Base-by-base conservation (phyloP, 2,329 filamentous ascomycete genomes). In the Talaromyces sp. region DNA sequence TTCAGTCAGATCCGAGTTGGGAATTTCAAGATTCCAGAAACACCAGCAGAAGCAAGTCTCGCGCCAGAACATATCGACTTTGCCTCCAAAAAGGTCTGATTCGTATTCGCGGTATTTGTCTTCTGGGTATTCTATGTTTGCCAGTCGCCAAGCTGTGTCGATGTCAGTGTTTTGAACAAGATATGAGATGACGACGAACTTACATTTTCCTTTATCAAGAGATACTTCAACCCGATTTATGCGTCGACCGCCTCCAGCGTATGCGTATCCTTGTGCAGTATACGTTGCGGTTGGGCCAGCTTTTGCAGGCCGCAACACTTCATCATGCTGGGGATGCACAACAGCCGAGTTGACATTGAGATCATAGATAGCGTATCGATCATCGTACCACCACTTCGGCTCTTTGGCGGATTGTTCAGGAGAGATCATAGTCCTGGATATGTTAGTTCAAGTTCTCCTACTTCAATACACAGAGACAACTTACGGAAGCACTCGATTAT, bases 321-420 rank as follows among this genome's bases (percentile, higher is more conserved):
- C 91, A 54, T 92, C 85, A 69, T 97, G 93, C 9, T 89, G 87
- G 0, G 93, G 93, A 73, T 89, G 91, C 45, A 87, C 92, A 47
- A 89, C 89, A 6, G 90, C 92, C 19, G 91, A 94, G 72, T 97
- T 97, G 17, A 90, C 88, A 70, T 90, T 96, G 9, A 97, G 84
- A 70, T 97, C 93, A 74, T 97, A 96, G 67, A 97, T 97, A 22
- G 92, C 92, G 73, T 97, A 96, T 67, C 91, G 85, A 68, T 97
- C 93, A 74, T 97, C 93, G 71, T 82, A 89, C 93, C 93, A 97
- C 80, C 89, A 91, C 25, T 89, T 86, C 0, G 87, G 86, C 62
- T 93, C 82, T 68, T 90, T 86, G 66, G 91, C 89, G 73, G 90
- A 89, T 70, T 66, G 59, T 10, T 96, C 92, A 0, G 93, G 92